Evolutionary conservation across 1,284 basidiomycete species (phyloP).

Genomic region (Cutaneotrichosporon dermatis): DNA sequence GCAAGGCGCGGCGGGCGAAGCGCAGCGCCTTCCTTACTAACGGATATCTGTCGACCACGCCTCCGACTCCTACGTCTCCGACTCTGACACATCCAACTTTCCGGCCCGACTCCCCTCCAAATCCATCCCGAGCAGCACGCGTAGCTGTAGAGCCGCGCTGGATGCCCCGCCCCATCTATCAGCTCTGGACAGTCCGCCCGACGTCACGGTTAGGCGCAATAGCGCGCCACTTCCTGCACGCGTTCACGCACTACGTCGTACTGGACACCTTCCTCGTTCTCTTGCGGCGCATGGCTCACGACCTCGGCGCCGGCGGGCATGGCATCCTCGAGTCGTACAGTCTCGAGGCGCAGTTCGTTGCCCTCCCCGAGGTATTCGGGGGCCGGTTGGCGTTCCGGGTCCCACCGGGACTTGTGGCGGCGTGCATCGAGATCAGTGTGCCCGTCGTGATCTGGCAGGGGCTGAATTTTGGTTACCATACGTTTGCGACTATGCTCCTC

Average conservation of each 20-base stretch:
- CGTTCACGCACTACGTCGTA: slow-evolving; percentile 23
- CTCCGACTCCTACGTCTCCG: background rate
- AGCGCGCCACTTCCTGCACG: slow-evolving; percentile 24
- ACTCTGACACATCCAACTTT: too few species aligned
- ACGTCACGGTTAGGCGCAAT: slow-evolving; percentile 25
- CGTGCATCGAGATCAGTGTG: slow-evolving; percentile 25
- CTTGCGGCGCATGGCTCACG: slow-evolving; percentile 23
- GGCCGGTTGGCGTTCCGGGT: background rate
- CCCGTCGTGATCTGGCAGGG: slow-evolving; percentile 29
- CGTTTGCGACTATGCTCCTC: slow-evolving; percentile 24
- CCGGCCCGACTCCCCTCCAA: background rate
- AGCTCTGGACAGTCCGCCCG: background rate
- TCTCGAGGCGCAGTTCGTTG: slow-evolving; percentile 18
- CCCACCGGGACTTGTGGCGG: slow-evolving; percentile 17
- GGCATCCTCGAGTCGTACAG: slow-evolving; percentile 16
- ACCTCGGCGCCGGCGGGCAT: slow-evolving; percentile 20
- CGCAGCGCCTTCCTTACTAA: background rate
- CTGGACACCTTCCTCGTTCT: slow-evolving; percentile 33
- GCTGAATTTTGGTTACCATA: slow-evolving; percentile 39
- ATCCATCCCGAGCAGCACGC: background rate
- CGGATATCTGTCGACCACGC: background rate
- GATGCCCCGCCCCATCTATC: background rate
- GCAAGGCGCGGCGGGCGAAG: background rate
- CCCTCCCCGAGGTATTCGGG: slow-evolving; percentile 28
- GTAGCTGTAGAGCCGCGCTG: background rate